These are phyloP conservation scores for Halophytophthora polymorphica DNA, from an alignment of 352 stramenopile species.

Conservation along the genomic window DNA sequence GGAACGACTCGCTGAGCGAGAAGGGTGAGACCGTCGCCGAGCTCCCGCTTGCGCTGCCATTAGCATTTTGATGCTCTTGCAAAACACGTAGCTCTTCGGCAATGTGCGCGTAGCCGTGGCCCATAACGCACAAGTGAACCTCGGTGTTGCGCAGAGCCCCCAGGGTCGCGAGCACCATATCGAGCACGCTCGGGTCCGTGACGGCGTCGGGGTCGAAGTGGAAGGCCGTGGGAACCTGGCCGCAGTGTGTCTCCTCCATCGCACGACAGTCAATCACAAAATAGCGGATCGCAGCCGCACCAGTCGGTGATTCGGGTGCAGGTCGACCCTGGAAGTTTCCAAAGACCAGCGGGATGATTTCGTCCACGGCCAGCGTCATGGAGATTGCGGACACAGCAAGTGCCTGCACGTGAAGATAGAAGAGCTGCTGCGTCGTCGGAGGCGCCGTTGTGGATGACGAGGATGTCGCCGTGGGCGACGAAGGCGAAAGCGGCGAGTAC, in stretches of 20 bases:
- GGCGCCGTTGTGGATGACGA: conserved; percentile 20
- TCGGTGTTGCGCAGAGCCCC: conserved; percentile 51
- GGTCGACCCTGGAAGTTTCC: conserved; percentile 52
- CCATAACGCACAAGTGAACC: conserved; percentile 80
- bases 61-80: conserved; percentile 17
- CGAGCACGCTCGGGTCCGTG: conserved; percentile 46
- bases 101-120: conserved; percentile 69
- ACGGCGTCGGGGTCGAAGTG: conserved; percentile 68
- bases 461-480: conserved; percentile 11
- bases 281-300: conserved; percentile 41
- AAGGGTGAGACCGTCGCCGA: conserved; percentile 32
- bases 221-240: conserved; percentile 75
- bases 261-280: conserved; percentile 80
- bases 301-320: conserved; percentile 17
- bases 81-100: conserved; percentile 52
- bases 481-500: conserved; percentile 28
- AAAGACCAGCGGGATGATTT: conserved; percentile 74
- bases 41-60: conserved; percentile 5
- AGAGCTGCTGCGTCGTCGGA: conserved; percentile 40
- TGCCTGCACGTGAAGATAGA: conserved; percentile 56
- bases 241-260: conserved; percentile 32
- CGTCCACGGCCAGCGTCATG: conserved; percentile 49
- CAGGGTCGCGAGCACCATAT: conserved; percentile 66
- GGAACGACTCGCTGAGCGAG: conserved; percentile 46
- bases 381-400: conserved; percentile 45